Percentiles rank a stretch among this genome's conserved stretches.
Conservation (phyloP, 352 stramenopile species). For the Pythium rishiriense region DNA sequence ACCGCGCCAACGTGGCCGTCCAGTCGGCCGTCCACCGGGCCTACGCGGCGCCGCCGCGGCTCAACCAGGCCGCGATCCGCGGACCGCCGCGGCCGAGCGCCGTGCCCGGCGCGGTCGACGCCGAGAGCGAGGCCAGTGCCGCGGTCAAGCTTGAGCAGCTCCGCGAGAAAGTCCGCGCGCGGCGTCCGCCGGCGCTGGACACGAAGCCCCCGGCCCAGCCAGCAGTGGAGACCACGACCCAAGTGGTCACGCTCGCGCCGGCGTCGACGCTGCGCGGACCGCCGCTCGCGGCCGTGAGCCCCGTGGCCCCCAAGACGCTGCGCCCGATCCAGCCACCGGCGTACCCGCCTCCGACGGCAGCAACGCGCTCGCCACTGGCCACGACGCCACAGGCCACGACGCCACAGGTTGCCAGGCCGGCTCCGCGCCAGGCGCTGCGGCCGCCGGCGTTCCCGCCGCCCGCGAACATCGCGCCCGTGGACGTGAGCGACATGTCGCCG, state of each 20-base stretch:
- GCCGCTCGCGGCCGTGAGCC: conserved; percentile 12
- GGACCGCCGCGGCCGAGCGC: conserved; percentile 27
- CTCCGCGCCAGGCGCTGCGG: neutral
- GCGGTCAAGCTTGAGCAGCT: conserved; percentile 42
- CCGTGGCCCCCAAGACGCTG: conserved; percentile 5
- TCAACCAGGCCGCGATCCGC: conserved; percentile 32
- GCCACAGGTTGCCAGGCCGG: neutral
- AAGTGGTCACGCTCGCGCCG: neutral
- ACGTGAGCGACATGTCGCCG: conserved; percentile 35
- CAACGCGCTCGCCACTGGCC: too few relatives aligned
- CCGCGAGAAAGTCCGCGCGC: conserved; percentile 45
- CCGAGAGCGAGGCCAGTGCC: neutral
- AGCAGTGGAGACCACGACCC: neutral
- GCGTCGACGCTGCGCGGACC: conserved; percentile 7
- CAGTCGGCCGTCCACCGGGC: conserved; percentile 28
- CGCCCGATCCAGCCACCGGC: conserved; percentile 2
- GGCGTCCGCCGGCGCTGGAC: conserved; percentile 17
- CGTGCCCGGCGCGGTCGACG: conserved; percentile 2
- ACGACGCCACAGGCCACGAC: too few relatives aligned
- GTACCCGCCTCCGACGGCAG: neutral
- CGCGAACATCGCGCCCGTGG: neutral
- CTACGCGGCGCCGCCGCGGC: conserved; percentile 21
- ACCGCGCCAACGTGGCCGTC: conserved; percentile 31
- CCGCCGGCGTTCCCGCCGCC: neutral
- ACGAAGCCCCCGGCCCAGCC: neutral